A percentile compares a stretch with the other conserved stretches of the same genome.
Evolutionary conservation across 495 filamentous ascomycete species (phyloP).

Genomic region (Hyaloscypha variabilis): DNA sequence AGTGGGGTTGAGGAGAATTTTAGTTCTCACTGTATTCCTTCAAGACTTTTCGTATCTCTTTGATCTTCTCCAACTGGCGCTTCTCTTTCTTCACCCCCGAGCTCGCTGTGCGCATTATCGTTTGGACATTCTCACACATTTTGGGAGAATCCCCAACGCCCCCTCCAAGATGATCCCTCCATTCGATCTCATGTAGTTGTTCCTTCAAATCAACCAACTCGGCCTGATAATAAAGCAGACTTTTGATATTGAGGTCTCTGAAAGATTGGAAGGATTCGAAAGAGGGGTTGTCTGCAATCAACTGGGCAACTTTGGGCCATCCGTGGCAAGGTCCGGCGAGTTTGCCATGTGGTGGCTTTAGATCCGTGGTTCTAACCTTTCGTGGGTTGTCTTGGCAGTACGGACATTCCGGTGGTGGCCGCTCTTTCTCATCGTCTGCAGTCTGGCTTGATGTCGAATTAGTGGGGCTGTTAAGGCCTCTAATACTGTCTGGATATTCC

Average conservation of each 20-base stretch:
- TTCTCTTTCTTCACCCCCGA: conserved; percentile 13
- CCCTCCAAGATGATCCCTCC: conserved; percentile 1
- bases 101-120: too few relatives aligned
- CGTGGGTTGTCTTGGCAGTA: not conserved
- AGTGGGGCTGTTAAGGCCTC: not conserved
- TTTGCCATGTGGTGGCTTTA: too few relatives aligned
- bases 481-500: not conserved
- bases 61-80: not conserved
- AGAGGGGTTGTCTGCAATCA: conserved; percentile 30
- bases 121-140: too few relatives aligned
- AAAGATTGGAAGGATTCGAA: conserved; percentile 34
- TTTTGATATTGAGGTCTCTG: conserved; percentile 36
- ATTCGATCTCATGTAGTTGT: conserved; percentile 4
- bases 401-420: not conserved
- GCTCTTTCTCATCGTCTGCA: not conserved
- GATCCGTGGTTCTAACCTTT: not conserved
- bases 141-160: too few relatives aligned
- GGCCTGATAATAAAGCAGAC: conserved; percentile 37
- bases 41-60: conserved; percentile 7
- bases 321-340: conserved; percentile 23
- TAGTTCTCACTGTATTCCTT: conserved; percentile 25
- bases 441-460: not conserved
- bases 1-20: not conserved
- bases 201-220: conserved; percentile 20
- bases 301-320: conserved; percentile 32